Conservation (phyloP, 371 early-diverging fungal genomes). For the Saksenaea vasiformis region DNA sequence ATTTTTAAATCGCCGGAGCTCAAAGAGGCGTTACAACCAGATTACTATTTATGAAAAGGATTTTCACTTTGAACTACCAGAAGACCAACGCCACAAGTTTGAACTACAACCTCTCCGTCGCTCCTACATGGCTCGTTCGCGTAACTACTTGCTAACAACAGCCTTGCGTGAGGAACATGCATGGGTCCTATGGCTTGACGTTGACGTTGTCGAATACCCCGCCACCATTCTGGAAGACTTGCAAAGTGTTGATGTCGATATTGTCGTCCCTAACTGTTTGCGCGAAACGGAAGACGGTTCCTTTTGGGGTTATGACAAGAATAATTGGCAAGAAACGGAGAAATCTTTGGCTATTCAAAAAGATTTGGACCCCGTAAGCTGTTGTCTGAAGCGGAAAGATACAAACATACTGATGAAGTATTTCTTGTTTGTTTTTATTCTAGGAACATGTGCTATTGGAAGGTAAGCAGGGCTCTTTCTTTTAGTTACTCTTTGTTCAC, state of each 20-base stretch:
- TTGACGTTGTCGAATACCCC: slow-evolving; percentile 59
- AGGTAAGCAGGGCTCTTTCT: slow-evolving; percentile 22
- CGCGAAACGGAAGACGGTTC: slow-evolving; percentile 43
- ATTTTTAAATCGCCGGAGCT: slow-evolving; percentile 18
- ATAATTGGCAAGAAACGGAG: slow-evolving; percentile 72
- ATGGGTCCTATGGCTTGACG: slow-evolving; percentile 69
- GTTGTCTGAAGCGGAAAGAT: background rate
- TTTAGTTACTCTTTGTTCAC: slow-evolving; percentile 4
- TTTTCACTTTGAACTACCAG: slow-evolving; percentile 56
- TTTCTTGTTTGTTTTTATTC: slow-evolving; percentile 2
- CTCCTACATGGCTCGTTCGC: slow-evolving; percentile 59
- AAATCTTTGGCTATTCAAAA: slow-evolving; percentile 52
- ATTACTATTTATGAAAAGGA: slow-evolving; percentile 58
- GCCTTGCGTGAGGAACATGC: slow-evolving; percentile 51
- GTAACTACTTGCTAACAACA: slow-evolving; percentile 56
- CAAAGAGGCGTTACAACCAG: slow-evolving; percentile 38
- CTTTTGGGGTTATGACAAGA: slow-evolving; percentile 66
- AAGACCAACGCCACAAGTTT: slow-evolving; percentile 49
- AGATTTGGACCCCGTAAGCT: slow-evolving; percentile 44
- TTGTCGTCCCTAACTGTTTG: slow-evolving; percentile 62
- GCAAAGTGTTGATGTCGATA: slow-evolving; percentile 55
- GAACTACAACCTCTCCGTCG: slow-evolving; percentile 56
- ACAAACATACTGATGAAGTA: background rate
- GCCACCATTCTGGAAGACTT: slow-evolving; percentile 54
- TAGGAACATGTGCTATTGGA: slow-evolving; percentile 42